Base-by-base conservation (phyloP, 176 grass and related monocot species). In the Dactylis glomerata region DNA sequence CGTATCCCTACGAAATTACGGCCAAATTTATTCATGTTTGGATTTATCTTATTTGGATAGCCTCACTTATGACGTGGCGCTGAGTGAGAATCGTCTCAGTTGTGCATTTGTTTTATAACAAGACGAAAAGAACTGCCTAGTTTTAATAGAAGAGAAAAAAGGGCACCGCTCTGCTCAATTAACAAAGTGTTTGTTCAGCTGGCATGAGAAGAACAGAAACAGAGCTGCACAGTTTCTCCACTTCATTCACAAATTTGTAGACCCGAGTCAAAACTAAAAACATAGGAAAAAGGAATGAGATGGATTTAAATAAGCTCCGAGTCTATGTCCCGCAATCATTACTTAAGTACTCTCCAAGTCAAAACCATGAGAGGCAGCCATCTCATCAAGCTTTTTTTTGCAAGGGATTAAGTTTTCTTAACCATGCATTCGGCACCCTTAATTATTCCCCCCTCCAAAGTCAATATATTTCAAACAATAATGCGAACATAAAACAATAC, bases 391-490 rank as follows among this genome's bases (percentile, higher is more conserved):
- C 28, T 81, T 20, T 66, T 79, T 15, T 30, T 41, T 23, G 58
- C 26, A 62, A 62, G 13, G 58, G 58, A 30, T 61, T 30, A 15
- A 30, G 13, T 63, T 51, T 62, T 69, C 47, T 23, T 59, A 75
- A 72, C 52, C 57, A 67, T 36, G 36, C 12, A 58, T 89, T 38
- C 50, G 59, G 46, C 64, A 37, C 22, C 20, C 22, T 9, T 45
- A 41, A 20, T 38, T 73, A 40, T 80, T 46, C 8, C 8, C 10
- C 10, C 19, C 20, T 31, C 31, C 41, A 62, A 88, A 80, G 81
- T 79, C 87, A 88, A 88, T 79, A 57, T 23, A 77, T 54, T 82
- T 63, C 13, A 79, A 31, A 79, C 78, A 72, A 89, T 75, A 85
- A 66, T 80, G 36, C n/a, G 8, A 71, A 33, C 5, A 24, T 30